Evolutionary conservation across 345 rosid species (phyloP).

Genomic region (Trapa bicornis): DNA sequence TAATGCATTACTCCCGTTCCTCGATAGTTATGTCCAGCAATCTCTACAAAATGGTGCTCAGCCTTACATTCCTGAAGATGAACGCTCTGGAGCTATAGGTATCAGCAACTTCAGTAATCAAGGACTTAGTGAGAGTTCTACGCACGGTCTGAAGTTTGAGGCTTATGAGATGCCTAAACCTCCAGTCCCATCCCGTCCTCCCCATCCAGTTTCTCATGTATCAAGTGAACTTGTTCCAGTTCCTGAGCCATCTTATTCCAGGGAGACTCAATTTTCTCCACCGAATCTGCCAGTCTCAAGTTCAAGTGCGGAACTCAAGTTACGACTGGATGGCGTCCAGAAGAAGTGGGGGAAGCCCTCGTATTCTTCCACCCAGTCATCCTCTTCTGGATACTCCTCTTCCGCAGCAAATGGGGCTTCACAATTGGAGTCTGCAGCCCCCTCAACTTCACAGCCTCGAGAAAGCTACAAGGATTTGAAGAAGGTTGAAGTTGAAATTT

Average conservation of each 20-base stretch:
- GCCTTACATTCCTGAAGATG: conserved; percentile 71
- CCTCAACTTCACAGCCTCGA: conserved; percentile 37
- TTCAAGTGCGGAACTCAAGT: conserved; percentile 37
- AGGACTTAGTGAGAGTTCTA: conserved; percentile 46
- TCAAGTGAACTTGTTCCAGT: conserved; percentile 21
- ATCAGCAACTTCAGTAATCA: conserved; percentile 42
- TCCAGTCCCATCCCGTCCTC: conserved; percentile 6
- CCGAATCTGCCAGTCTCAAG: conserved; percentile 26
- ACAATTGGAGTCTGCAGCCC: conserved; percentile 26
- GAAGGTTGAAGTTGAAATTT: conserved; percentile 41
- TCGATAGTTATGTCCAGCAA: conserved; percentile 53
- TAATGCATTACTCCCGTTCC: conserved; percentile 69
- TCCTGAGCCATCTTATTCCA: conserved; percentile 51
- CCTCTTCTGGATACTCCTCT: conserved; percentile 21
- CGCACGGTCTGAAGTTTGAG: conserved; percentile 82
- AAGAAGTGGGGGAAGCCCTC: conserved; percentile 85
- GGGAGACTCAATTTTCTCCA: conserved; percentile 40
- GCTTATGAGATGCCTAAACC: conserved; percentile 91
- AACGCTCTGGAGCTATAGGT: conserved; percentile 46
- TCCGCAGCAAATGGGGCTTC: conserved; percentile 39
- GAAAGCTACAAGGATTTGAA: conserved; percentile 29
- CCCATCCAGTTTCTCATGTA: conserved; percentile 24
- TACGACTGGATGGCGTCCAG: conserved; percentile 91
- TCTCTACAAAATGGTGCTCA: conserved; percentile 70
- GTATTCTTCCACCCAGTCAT: conserved; percentile 37